phyloP scores from a whole-genome alignment of 108 stramenopile genomes.

The Bacterosira constricta region DNA sequence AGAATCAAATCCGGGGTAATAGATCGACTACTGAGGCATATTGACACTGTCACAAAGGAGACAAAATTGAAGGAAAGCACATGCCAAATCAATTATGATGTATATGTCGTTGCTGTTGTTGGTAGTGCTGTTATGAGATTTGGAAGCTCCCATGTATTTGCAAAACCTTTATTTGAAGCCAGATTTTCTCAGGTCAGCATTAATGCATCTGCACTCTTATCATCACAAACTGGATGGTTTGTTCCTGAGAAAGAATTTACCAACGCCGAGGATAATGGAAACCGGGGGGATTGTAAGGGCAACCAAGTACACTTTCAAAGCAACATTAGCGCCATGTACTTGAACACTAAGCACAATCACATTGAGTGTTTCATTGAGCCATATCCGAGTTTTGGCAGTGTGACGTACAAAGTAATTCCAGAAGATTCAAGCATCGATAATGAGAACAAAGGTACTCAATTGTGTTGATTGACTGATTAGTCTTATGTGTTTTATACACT shows the following conservation, averaged over 20 bases:
- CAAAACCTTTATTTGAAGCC: constrained; percentile 22
- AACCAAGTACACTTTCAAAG: constrained; percentile 7
- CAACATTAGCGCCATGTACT: constrained; percentile 8
- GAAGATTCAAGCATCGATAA: neutral
- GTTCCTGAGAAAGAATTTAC: neutral
- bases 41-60: constrained; percentile 1
- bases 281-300: neutral
- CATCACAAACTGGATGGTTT: constrained; percentile 12
- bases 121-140: constrained; percentile 8
- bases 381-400: constrained; percentile 7
- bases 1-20: neutral
- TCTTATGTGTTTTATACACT: neutral
- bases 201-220: constrained; percentile 2
- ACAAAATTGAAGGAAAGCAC: neutral
- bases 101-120: constrained; percentile 1
- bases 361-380: no score
- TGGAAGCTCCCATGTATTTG: constrained; percentile 24
- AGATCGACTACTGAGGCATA: neutral
- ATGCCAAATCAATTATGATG: neutral
- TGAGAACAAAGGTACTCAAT: neutral
- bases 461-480: neutral
- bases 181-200: neutral
- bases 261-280: neutral
- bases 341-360: no score
- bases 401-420: neutral